Evolutionary conservation across 345 rosid species (phyloP), one percentile per base, ranked within the genome.

Genomic region (Gossypium raimondii): DNA sequence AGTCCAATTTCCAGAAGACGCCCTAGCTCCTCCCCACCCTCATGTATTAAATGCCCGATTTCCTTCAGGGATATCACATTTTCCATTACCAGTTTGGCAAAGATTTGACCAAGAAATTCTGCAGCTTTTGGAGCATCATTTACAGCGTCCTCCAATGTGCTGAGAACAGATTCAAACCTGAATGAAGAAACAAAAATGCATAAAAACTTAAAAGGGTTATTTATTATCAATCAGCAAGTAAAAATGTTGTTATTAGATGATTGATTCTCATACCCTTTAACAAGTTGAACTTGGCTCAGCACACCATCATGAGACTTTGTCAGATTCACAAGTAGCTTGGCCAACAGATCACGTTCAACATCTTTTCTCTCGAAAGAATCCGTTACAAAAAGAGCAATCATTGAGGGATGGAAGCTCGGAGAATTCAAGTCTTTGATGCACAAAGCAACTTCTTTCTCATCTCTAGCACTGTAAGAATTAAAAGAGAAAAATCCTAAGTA

Each of bases 311-410:
- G 78, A 78, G 94, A 76, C 78, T 77, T 89, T 48, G 87, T 68
- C 12, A 93, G 94, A 78, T 70, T 87, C 53, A 89, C 85, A 44
- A 93, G 96, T 56, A 95, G 99, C 86, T 86, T 75, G 20, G 97
- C 87, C 81, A 95, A 84, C 38, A 93, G 84, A 80, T 91, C 94
- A 72, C 98, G 85, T 77, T 95, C 99, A 79, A 80, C 73, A 78
- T 91, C 97, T 84, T 93, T 91, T 84, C 97, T 87, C 87, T 95
- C 99, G 63, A 95, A 95, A 11, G 98, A 95, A 85, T 95, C 98
- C 2, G 83, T 84, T 2, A 95, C 91, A 98, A 98, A 93, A 11
- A 89, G 85, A 70, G 97, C 92, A 81, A 95, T 82, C 98, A 93
- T 88, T 64, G 94, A 76, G 22, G 99, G 91, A 78, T 93, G 92